Conservation (phyloP, 176 grass and related monocot species). For the Alopecurus myosuroides region DNA sequence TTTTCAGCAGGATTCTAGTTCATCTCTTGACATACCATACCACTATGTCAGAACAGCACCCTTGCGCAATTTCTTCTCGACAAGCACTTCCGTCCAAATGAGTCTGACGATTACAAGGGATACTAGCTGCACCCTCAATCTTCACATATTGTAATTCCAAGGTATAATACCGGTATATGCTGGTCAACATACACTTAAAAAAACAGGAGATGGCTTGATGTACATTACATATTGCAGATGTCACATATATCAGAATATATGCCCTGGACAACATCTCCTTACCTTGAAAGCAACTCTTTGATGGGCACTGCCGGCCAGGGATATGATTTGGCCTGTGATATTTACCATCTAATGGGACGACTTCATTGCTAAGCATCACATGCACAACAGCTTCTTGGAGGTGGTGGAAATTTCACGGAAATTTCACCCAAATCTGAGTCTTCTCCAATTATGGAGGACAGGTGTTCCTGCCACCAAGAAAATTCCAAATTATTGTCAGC, state of each 20-base stretch:
- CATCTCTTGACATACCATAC: background rate
- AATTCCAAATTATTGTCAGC: background rate
- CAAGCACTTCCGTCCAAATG: background rate
- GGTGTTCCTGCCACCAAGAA: background rate
- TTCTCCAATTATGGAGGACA: background rate
- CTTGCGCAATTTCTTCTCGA: background rate
- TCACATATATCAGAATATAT: background rate
- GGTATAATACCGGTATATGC: constrained; percentile 37
- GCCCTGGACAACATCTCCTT: background rate
- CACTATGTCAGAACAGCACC: background rate
- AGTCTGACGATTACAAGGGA: background rate
- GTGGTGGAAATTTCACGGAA: constrained; percentile 4
- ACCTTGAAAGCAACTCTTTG: constrained; percentile 10
- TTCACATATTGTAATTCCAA: background rate
- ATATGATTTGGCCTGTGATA: background rate
- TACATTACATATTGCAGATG: constrained; percentile 13
- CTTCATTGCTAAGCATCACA: constrained; percentile 23
- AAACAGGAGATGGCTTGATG: constrained; percentile 10
- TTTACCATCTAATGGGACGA: background rate
- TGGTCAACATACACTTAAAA: background rate
- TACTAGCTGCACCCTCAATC: constrained; percentile 12
- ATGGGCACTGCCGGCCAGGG: background rate
- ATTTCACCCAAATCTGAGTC: background rate
- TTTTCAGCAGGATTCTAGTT: background rate
- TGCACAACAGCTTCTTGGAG: background rate